phyloP scores from a whole-genome alignment of 352 stramenopile genomes.

The Phytophthora boehmeriae region DNA sequence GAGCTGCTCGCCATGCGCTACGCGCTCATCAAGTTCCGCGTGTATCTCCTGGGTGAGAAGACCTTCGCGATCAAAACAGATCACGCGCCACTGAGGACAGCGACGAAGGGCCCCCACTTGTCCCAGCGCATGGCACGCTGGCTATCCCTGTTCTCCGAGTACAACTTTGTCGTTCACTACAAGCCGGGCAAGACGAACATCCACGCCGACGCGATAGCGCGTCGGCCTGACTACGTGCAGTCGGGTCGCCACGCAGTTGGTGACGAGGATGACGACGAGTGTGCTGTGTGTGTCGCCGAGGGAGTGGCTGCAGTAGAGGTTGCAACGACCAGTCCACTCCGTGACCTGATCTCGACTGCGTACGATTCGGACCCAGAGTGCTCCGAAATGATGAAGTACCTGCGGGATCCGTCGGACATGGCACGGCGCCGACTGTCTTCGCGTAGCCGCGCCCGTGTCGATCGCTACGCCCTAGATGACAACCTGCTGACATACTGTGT shows the following conservation, averaged over 20 bases:
- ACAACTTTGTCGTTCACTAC: slow-evolving; percentile 26
- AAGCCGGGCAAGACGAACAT: slow-evolving; percentile 16
- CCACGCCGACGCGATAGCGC: slow-evolving; percentile 32
- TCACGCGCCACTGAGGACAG: too few species aligned
- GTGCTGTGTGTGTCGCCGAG: background rate
- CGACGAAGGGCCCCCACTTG: too few species aligned
- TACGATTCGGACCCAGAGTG: background rate
- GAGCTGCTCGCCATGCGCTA: slow-evolving; percentile 33
- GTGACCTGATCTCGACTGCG: slow-evolving; percentile 1
- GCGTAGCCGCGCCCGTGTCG: background rate
- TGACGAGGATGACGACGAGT: slow-evolving; percentile 7
- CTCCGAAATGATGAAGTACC: background rate
- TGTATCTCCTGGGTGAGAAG: slow-evolving; percentile 27
- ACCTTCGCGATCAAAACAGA: slow-evolving; percentile 28
- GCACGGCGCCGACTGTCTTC: background rate
- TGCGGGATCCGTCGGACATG: background rate
- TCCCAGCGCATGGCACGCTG: slow-evolving; percentile 30
- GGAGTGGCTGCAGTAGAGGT: background rate
- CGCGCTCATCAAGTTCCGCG: slow-evolving; percentile 32
- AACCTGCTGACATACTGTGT: slow-evolving; percentile 14
- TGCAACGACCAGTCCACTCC: background rate
- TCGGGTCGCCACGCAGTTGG: background rate
- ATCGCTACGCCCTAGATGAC: slow-evolving; percentile 3
- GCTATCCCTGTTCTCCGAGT: slow-evolving; percentile 22
- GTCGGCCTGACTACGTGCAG: slow-evolving; percentile 17